Conservation (phyloP, 768 basidiomycete genomes). For the Boletus reticulatus region DNA sequence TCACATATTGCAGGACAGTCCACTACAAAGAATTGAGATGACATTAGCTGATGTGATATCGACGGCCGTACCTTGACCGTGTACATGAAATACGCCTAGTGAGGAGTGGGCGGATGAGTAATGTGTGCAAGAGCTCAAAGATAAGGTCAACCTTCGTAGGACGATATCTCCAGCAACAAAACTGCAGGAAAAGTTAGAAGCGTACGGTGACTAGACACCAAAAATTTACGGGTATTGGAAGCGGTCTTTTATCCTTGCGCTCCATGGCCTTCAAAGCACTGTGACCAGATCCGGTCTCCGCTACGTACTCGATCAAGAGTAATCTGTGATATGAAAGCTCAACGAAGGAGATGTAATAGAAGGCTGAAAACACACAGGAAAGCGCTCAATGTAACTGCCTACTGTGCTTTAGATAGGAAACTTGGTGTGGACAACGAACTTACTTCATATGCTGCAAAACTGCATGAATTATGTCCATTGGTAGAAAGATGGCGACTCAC, state of each 20-base stretch:
- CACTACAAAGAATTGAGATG: slow-evolving; percentile 46
- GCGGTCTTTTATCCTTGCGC: slow-evolving; percentile 72
- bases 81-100: slow-evolving; percentile 84
- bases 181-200: slow-evolving; percentile 37
- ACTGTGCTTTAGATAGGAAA: slow-evolving; percentile 17
- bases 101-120: slow-evolving; percentile 7
- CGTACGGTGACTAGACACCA: neutral
- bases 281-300: slow-evolving; percentile 60
- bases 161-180: slow-evolving; percentile 79
- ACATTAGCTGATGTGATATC: neutral
- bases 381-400: slow-evolving; percentile 83
- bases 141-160: slow-evolving; percentile 61
- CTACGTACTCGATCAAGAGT: slow-evolving; percentile 83
- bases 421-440: slow-evolving; percentile 13
- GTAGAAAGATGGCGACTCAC: slow-evolving; percentile 31
- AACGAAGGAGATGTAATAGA: neutral
- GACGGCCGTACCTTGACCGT: slow-evolving; percentile 61
- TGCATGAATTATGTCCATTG: slow-evolving; percentile 26
- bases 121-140: neutral
- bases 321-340: slow-evolving; percentile 42
- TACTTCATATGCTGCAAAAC: slow-evolving; percentile 63
- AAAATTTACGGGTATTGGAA: slow-evolving; percentile 62
- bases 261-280: slow-evolving; percentile 65
- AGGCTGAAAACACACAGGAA: slow-evolving; percentile 61
- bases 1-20: slow-evolving; percentile 86